Evolutionary conservation across 805 yeast species (phyloP).

Genomic region (Candida andamanensis): DNA sequence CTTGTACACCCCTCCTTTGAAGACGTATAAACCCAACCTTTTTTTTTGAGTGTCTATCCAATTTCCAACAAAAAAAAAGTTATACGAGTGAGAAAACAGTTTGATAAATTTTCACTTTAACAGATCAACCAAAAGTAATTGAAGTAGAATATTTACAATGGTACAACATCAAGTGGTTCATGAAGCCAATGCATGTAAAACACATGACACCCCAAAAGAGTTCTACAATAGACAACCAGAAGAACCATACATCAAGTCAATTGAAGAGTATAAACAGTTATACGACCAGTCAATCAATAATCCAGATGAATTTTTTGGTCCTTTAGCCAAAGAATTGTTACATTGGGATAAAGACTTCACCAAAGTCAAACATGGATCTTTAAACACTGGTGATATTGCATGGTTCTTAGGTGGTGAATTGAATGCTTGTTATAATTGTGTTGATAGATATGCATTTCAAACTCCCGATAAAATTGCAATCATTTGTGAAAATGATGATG

Average conservation of each 20-base stretch:
- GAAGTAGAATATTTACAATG: conserved; percentile 1
- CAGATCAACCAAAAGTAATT: background rate
- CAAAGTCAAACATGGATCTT: conserved; percentile 59
- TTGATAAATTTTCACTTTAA: background rate
- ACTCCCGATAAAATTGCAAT: conserved; percentile 72
- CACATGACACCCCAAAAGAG: conserved; percentile 49
- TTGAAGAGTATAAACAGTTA: conserved; percentile 65
- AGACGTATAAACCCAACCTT: too few species aligned
- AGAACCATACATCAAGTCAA: conserved; percentile 51
- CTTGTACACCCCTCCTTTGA: too few species aligned
- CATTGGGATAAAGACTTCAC: conserved; percentile 78
- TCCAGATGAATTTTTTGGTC: conserved; percentile 79
- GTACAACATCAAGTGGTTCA: conserved; percentile 41
- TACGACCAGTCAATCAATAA: conserved; percentile 72
- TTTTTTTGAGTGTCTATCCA: too few species aligned
- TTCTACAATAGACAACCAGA: conserved; percentile 58
- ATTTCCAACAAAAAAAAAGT: conserved; percentile 4
- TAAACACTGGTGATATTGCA: conserved; percentile 50
- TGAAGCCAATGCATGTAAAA: conserved; percentile 51
- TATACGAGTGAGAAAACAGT: conserved; percentile 5
- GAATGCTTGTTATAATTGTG: conserved; percentile 77
- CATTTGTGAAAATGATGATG: conserved; percentile 79
- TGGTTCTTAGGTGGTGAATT: conserved; percentile 80
- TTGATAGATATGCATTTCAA: conserved; percentile 72
- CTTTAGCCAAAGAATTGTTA: conserved; percentile 64